Evolutionary conservation across 768 basidiomycete species (phyloP), one percentile per base, ranked within the genome.

Genomic region (Lyophyllum shimeji): DNA sequence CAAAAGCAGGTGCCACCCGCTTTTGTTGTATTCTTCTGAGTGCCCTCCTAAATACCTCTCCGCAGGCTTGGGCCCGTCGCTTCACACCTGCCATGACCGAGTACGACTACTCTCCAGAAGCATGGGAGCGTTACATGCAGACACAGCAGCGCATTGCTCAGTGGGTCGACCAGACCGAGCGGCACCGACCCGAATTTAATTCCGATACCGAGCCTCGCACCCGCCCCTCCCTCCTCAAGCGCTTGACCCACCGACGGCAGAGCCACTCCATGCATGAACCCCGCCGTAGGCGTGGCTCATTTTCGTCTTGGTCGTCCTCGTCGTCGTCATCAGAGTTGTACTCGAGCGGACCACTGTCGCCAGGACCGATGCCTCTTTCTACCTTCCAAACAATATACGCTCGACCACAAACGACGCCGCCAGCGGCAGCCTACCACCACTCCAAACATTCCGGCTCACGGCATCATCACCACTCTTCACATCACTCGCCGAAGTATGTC

Each of bases 31-130:
- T 2, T 11, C 13, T 17, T 57, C 42, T 29, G n/a, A 46, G 9
- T 25, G 7, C 39, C 42, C 29, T 31, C n/a, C 20, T 39, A 23
- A 49, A 40, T 40, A 24, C 20, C 37, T 39, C 23, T 51, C 37
- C 33, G n/a, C 34, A 40, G 34, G 44, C 46, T 52, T 12, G 18
- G 27, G 13, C 39, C n/a, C 11, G 15, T 21, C 13, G n/a, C 34
- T 47, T 51, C 45, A 42, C 47, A 27, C 42, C 46, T 47, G 45
- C 55, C 12, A 83, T 83, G 82, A 83, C 82, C 2, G 82, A 83
- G 67, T 83, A 83, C 74, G 82, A 84, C 70, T 83, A 75, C 67
- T 84, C 82, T 27, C 82, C 82, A 15, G 82, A 76, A 51, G 82
- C 80, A 15, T 76, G 76, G 65, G 76, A 82, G 52, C 80, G 76